Percentiles rank a stretch among this genome's conserved stretches.
phyloP scores from a whole-genome alignment of 305 asterid species.

The Fraxinus floribunda region DNA sequence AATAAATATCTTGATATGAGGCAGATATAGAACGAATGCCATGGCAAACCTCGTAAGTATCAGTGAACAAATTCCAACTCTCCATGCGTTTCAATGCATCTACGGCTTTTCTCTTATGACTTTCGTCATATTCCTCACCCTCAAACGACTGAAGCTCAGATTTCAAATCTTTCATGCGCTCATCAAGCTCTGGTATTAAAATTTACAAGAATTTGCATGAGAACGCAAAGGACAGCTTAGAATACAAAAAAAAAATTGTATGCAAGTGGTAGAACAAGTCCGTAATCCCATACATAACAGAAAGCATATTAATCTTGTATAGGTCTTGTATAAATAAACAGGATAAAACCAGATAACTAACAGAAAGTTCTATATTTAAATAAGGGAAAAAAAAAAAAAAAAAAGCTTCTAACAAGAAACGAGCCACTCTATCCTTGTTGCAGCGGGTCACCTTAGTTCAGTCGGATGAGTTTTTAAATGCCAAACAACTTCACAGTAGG shows the following conservation, averaged over 20 bases:
- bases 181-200: slow-evolving; percentile 75
- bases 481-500: not conserved
- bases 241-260: not conserved
- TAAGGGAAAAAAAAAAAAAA: not conserved
- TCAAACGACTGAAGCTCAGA: slow-evolving; percentile 81
- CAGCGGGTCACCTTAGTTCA: not conserved
- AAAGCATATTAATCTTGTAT: not conserved
- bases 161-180: slow-evolving; percentile 93
- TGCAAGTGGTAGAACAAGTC: not conserved
- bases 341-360: slow-evolving; percentile 8
- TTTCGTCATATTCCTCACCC: slow-evolving; percentile 77
- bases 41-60: slow-evolving; percentile 61
- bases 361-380: not conserved
- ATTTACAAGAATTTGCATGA: slow-evolving; percentile 22
- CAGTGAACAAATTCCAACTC: slow-evolving; percentile 94
- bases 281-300: slow-evolving; percentile 5
- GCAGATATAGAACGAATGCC: slow-evolving; percentile 10
- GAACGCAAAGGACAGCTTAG: slow-evolving; percentile 8
- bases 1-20: not conserved
- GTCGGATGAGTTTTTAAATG: not conserved
- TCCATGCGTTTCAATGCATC: slow-evolving; percentile 98
- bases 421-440: not conserved
- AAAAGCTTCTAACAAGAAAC: not conserved
- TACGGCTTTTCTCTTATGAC: slow-evolving; percentile 65
- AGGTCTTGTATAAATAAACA: not conserved